These are phyloP conservation scores for Colletotrichum brevisporum DNA, from an alignment of 2,329 filamentous ascomycete species.

Conservation along the genomic window DNA sequence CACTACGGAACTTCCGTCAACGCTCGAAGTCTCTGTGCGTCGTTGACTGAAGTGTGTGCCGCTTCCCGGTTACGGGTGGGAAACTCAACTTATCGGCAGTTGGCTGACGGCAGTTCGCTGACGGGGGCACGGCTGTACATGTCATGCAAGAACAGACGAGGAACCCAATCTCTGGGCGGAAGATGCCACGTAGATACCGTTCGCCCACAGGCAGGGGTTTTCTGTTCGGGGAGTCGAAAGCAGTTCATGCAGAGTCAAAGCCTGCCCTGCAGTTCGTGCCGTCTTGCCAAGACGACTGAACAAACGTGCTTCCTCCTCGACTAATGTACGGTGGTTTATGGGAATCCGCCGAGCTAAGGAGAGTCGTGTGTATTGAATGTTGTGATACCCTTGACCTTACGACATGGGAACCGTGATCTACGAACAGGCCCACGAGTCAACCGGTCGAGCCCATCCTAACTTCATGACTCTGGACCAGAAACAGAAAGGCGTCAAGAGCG, in stretches of 20 bases:
- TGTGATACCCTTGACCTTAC: too few relatives aligned
- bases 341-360: too few relatives aligned
- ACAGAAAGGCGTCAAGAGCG: too few relatives aligned
- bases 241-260: constrained; percentile 22
- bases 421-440: background rate
- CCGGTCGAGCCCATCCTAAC: background rate
- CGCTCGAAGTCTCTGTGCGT: constrained; percentile 18
- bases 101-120: background rate
- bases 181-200: background rate
- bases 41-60: constrained; percentile 6
- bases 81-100: constrained; percentile 24
- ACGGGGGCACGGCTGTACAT: constrained; percentile 3
- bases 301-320: constrained; percentile 9
- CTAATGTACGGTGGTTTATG: background rate
- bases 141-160: background rate
- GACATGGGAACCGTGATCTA: too few relatives aligned
- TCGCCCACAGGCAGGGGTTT: background rate
- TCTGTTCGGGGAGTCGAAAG: background rate
- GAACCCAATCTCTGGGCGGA: background rate
- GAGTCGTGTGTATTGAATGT: too few relatives aligned
- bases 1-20: too few relatives aligned
- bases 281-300: background rate
- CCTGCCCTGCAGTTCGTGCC: background rate
- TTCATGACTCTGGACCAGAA: background rate
- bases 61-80: constrained; percentile 13